Conservation (phyloP, 805 yeast genomes). For the Ogataea nitratoaversa region DNA sequence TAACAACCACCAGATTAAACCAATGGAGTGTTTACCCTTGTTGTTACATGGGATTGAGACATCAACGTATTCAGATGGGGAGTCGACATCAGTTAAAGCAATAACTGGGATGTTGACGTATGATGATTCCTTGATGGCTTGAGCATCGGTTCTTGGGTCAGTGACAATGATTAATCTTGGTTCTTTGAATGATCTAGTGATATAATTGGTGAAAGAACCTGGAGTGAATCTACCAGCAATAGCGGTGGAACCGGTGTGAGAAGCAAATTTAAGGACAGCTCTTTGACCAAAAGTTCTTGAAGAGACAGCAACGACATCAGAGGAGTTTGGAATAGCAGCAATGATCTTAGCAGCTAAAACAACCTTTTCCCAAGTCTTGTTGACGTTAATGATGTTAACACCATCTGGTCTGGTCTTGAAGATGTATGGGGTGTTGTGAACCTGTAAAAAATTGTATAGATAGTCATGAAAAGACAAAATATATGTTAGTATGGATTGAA, state of each 20-base stretch:
- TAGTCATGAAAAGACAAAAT: slow-evolving; percentile 15
- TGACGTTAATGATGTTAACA: slow-evolving; percentile 96
- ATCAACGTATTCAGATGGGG: slow-evolving; percentile 98
- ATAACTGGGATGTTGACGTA: slow-evolving; percentile 99
- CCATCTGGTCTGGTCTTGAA: slow-evolving; percentile 99
- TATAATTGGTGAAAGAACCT: slow-evolving; percentile 99
- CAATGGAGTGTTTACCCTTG: slow-evolving; percentile 99
- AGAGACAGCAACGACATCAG: slow-evolving; percentile 98
- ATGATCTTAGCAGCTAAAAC: slow-evolving; percentile 99
- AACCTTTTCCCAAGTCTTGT: slow-evolving; percentile 99
- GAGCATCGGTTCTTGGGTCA: slow-evolving; percentile 99
- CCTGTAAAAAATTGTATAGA: slow-evolving; percentile 40
- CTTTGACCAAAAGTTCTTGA: slow-evolving; percentile 99
- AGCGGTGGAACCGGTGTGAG: slow-evolving; percentile 99
- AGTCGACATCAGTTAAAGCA: slow-evolving; percentile 97
- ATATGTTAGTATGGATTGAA: too few relatives aligned
- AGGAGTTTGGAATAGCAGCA: slow-evolving; percentile 98
- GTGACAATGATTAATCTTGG: slow-evolving; percentile 99
- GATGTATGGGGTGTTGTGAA: slow-evolving; percentile 95
- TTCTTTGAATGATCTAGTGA: slow-evolving; percentile 99
- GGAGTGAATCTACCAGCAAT: slow-evolving; percentile 99
- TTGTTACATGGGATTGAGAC: slow-evolving; percentile 99
- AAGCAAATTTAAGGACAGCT: slow-evolving; percentile 98
- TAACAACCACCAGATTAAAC: slow-evolving; percentile 99
- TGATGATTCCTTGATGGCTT: slow-evolving; percentile 99